Evolutionary conservation across 2,329 filamentous ascomycete species (phyloP), one percentile per base, ranked within the genome.

Genomic region (Biscogniauxia sp.): DNA sequence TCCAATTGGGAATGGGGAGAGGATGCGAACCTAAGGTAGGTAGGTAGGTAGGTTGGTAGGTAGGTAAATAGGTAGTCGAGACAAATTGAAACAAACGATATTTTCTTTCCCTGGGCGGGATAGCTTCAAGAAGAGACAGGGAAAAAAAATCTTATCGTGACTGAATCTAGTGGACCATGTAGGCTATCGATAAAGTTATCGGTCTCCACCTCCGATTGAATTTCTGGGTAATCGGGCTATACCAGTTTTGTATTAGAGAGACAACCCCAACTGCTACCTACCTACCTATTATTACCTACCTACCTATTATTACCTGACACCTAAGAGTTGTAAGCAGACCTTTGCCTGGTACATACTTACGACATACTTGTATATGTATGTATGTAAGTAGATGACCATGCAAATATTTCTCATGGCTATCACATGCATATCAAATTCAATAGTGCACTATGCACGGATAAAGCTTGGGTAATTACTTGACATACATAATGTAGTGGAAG

Each of bases 91-190:
- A 45, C 15, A 45, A n/a, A 45, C 37, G 15, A n/a, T 11, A 17
- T 45, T n/a, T 45, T 45, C 5, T n/a, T 17, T 11, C 37, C 37
- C 17, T 45, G 7, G 17, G 37, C 37, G 37, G 37, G 17, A 32
- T 32, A 32, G 28, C 28, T 32, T 32, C 28, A 7, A 32, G 28
- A 32, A 32, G 28, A 32, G 3, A 52, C 51, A 53, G 19, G 25
- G 53, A 57, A 41, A 62, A 53, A 70, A 70, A 69, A 69, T 67
- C 60, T 51, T 58, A 67, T 71, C 70, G 70, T 70, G 67, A 53
- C 37, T n/a, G 13, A 60, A 59, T 57, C 61, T 63, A 55, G 50
- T 49, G 45, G 23, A 45, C 37, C 37, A 6, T 45, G 37, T 45
- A n/a, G 37, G 37, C n/a, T 45, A 45, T 45, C 37, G 37, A 45